Percentiles rank a stretch among this genome's conserved stretches.
Evolutionary conservation across 2,329 filamentous ascomycete species (phyloP).

Genomic region (Penicillium sp.): DNA sequence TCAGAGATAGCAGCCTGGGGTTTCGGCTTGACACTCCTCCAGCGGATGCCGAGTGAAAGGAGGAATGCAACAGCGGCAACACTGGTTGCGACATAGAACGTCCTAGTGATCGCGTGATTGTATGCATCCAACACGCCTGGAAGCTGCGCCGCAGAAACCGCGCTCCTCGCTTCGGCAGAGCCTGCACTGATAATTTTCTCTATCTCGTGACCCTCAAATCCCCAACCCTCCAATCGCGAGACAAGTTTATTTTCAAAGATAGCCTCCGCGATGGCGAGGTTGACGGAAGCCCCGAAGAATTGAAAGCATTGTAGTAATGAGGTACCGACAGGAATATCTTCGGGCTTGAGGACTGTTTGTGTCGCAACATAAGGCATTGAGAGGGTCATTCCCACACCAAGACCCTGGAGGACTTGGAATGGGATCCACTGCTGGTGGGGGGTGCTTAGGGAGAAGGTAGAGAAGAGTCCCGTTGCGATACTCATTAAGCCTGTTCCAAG

Average conservation of each 20-base stretch:
- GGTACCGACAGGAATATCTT: background rate
- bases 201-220: background rate
- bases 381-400: conserved; percentile 10
- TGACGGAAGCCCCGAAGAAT: background rate
- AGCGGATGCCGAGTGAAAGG: background rate
- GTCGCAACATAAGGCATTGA: conserved; percentile 10
- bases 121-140: background rate
- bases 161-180: background rate
- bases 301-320: background rate
- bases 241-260: background rate
- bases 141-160: background rate
- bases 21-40: background rate
- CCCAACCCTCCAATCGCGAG: background rate
- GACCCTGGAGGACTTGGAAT: conserved; percentile 12
- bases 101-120: background rate
- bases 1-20: background rate
- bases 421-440: conserved; percentile 5
- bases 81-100: background rate
- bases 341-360: background rate
- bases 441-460: background rate
- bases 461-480: background rate
- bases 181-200: background rate
- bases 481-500: background rate
- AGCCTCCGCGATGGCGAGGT: background rate
- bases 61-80: background rate